Conservation (phyloP, 345 rosid genomes). For the Citrus reticulata region DNA sequence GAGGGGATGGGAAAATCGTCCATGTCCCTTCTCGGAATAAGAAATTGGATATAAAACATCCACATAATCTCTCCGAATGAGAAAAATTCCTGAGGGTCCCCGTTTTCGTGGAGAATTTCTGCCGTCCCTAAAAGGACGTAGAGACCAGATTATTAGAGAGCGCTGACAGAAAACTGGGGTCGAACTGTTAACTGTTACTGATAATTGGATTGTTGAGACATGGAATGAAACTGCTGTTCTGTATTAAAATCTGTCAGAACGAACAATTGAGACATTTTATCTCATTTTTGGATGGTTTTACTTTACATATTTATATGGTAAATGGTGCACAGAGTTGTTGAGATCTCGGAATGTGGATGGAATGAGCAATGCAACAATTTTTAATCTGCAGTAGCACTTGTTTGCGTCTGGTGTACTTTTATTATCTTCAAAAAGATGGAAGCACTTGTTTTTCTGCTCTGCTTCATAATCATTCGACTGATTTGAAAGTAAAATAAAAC, state of each 20-base stretch:
- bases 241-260: background rate
- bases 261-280: background rate
- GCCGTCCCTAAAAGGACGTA: too few species aligned
- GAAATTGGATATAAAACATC: too few species aligned
- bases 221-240: background rate
- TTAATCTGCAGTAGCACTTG: background rate
- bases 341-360: background rate
- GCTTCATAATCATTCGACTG: background rate
- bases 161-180: background rate
- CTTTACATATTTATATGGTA: background rate
- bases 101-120: accelerated
- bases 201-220: background rate
- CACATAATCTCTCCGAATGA: too few species aligned
- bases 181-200: background rate
- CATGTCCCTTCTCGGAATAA: too few species aligned
- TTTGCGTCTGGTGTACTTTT: background rate
- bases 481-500: background rate
- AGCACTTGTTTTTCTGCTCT: background rate
- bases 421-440: background rate
- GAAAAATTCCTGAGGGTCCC: too few species aligned
- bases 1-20: too few species aligned
- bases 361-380: background rate
- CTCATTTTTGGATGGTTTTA: background rate
- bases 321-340: background rate
- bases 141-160: background rate